A percentile compares a stretch with the other conserved stretches of the same genome.
phyloP scores from a whole-genome alignment of 345 rosid species.

The Odontarrhena argentea region DNA sequence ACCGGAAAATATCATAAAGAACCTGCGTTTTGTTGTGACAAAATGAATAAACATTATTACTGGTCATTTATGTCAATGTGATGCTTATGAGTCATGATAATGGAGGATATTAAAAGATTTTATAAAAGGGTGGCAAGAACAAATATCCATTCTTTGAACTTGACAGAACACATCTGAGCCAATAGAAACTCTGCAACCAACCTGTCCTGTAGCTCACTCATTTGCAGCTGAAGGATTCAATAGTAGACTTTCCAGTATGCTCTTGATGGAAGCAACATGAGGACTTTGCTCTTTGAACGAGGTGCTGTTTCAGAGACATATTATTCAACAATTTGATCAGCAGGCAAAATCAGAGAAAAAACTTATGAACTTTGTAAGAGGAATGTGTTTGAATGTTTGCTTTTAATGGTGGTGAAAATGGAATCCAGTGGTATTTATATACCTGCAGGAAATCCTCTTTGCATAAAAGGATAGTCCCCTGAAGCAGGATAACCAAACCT shows the following conservation, averaged over 20 bases:
- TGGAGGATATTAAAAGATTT: slow-evolving; percentile 13
- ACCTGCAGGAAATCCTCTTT: slow-evolving; percentile 99
- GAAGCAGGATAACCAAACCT: slow-evolving; percentile 99
- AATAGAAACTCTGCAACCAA: slow-evolving; percentile 93
- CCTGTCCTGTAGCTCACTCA: slow-evolving; percentile 90
- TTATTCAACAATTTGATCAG: slow-evolving; percentile 8
- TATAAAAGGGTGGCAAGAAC: slow-evolving; percentile 92
- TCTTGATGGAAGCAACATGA: slow-evolving; percentile 86
- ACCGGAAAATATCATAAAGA: slow-evolving; percentile 82
- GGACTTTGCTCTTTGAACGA: slow-evolving; percentile 89
- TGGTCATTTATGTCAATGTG: slow-evolving; percentile 2
- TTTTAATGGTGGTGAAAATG: not conserved
- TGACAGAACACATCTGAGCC: slow-evolving; percentile 98
- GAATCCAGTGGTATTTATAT: slow-evolving; percentile 40
- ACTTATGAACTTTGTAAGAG: not conserved
- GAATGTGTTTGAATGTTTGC: slow-evolving; percentile 1
- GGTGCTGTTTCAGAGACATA: slow-evolving; percentile 48
- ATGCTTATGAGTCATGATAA: slow-evolving; percentile 5
- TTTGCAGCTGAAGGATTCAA: slow-evolving; percentile 66
- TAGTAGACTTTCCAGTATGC: slow-evolving; percentile 57
- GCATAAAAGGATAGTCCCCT: slow-evolving; percentile 87
- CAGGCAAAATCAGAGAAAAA: slow-evolving; percentile 14
- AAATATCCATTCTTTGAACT: slow-evolving; percentile 99
- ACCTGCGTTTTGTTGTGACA: slow-evolving; percentile 51
- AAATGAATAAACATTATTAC: not conserved